Base-by-base conservation (phyloP, 306 rosid species). In the Abrus precatorius region DNA sequence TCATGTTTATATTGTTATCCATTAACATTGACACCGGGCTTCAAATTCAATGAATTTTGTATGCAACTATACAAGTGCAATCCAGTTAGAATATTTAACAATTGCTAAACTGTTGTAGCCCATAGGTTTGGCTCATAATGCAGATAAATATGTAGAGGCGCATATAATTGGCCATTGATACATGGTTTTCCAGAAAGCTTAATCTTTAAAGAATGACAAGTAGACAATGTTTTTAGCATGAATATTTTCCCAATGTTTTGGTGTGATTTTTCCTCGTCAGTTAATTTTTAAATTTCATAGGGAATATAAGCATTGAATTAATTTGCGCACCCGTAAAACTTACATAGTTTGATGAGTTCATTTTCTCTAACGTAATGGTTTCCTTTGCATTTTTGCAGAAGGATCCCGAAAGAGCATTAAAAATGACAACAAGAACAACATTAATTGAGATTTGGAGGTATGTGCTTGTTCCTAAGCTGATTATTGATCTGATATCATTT, bases 401-500 rank as follows among this genome's bases (percentile, higher is more conserved):
- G 80, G 93, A 95, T 84, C 86, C 85, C 36, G 81, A 53, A 54
- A 87, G 92, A 80, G 96, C 91, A 52, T 64, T 90, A 33, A 92
- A 69, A 79, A 95, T 95, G 99, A 95, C 94, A 40, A 95, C 98
- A 60, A 88, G 93, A 84, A 86, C 87, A 84, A 95, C 97, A 52
- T 83, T 93, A 80, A 69, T 84, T 5, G 99, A 92, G 83, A 92
- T 92, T 80, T 95, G 97, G 98, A 88, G 98, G 99, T 87, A 77
- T 55, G 87, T 33, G 14, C 69, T 14, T 55, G 45, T 54, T 72
- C 73, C 36, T 54, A 60, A 72, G 11, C 29, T 65, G 40, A 47
- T 69, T 36, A 49, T 60, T 74, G 38, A 12, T 84, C 14, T 6
- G 3, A 67, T 57, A 72, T 40, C 28, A 45, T 78, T 74, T 40